phyloP scores from a whole-genome alignment of 768 basidiomycete species.

The Clitopilus hobsonii region DNA sequence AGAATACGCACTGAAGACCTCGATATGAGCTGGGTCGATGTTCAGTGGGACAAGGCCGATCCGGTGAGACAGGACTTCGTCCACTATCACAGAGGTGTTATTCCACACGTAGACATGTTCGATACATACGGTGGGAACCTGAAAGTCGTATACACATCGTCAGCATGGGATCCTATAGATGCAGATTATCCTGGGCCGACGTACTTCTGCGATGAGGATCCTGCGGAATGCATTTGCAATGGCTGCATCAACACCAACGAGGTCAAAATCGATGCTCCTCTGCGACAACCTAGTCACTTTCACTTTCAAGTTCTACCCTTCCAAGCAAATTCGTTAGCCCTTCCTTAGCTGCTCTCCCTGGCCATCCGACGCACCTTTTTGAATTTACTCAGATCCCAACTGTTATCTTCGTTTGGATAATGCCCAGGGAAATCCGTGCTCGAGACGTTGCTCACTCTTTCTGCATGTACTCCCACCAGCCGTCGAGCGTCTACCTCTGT shows the following conservation, averaged over 20 bases:
- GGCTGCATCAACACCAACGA: slow-evolving; percentile 92
- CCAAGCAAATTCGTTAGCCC: slow-evolving; percentile 8
- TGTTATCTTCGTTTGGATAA: slow-evolving; percentile 77
- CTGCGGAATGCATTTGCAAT: slow-evolving; percentile 93
- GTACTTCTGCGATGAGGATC: slow-evolving; percentile 90
- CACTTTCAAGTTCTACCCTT: slow-evolving; percentile 66
- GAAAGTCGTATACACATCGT: slow-evolving; percentile 1
- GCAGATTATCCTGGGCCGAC: slow-evolving; percentile 14
- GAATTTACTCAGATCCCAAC: slow-evolving; percentile 78
- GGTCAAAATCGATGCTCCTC: slow-evolving; percentile 87
- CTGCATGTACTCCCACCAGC: slow-evolving; percentile 66
- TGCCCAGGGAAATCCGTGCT: slow-evolving; percentile 92
- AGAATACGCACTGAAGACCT: slow-evolving; percentile 41
- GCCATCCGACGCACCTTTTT: slow-evolving; percentile 51
- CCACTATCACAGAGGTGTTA: slow-evolving; percentile 91
- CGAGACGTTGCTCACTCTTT: slow-evolving; percentile 74
- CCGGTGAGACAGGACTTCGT: slow-evolving; percentile 92
- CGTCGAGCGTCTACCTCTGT: slow-evolving; percentile 29
- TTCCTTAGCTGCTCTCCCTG: not conserved
- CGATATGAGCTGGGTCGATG: slow-evolving; percentile 73
- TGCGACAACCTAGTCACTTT: slow-evolving; percentile 77
- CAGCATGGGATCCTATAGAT: not conserved
- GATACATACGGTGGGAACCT: slow-evolving; percentile 91
- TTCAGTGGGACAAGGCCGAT: slow-evolving; percentile 88
- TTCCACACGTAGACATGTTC: slow-evolving; percentile 92